Evolutionary conservation across 2,329 filamentous ascomycete species (phyloP).

Genomic region (Graphiopsis chlorocephala): DNA sequence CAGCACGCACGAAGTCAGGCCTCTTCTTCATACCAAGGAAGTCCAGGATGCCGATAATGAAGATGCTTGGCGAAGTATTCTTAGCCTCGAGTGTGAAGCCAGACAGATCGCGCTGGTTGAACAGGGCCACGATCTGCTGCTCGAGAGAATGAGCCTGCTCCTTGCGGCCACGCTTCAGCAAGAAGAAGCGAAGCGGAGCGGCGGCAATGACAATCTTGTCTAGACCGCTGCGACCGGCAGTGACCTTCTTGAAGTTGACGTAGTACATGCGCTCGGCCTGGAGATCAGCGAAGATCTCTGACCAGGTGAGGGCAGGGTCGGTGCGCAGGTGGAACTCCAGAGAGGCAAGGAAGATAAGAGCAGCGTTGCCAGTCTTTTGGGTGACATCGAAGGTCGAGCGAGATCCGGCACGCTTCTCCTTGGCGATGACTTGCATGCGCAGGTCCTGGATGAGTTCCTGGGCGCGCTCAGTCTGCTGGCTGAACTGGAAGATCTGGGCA

Average conservation of each 20-base stretch:
- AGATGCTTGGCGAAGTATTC: constrained; percentile 29
- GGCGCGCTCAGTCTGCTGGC: constrained; percentile 41
- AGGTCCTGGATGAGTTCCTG: constrained; percentile 48
- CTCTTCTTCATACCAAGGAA: constrained; percentile 39
- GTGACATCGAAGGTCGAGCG: constrained; percentile 38
- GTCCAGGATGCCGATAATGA: constrained; percentile 43
- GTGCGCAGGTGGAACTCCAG: constrained; percentile 45
- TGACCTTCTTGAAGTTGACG: constrained; percentile 31
- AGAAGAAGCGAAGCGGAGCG: constrained; percentile 41
- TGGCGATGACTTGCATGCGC: constrained; percentile 50
- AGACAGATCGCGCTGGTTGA: constrained; percentile 37
- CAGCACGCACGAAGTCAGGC: constrained; percentile 40
- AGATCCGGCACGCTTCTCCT: constrained; percentile 35
- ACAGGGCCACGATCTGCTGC: constrained; percentile 25
- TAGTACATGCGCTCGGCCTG: constrained; percentile 44
- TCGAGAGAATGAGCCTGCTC: constrained; percentile 38
- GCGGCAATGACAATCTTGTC: constrained; percentile 35
- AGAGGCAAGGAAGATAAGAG: constrained; percentile 45
- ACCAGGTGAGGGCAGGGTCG: constrained; percentile 36
- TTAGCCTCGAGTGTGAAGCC: constrained; percentile 33
- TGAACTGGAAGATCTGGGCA: constrained; percentile 46
- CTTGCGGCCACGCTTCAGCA: constrained; percentile 33
- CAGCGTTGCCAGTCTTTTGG: constrained; percentile 37
- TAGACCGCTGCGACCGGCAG: constrained; percentile 30
- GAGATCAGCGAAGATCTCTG: constrained; percentile 44